phyloP scores from a whole-genome alignment of 495 filamentous ascomycete species.

The Parmelia sp. region DNA sequence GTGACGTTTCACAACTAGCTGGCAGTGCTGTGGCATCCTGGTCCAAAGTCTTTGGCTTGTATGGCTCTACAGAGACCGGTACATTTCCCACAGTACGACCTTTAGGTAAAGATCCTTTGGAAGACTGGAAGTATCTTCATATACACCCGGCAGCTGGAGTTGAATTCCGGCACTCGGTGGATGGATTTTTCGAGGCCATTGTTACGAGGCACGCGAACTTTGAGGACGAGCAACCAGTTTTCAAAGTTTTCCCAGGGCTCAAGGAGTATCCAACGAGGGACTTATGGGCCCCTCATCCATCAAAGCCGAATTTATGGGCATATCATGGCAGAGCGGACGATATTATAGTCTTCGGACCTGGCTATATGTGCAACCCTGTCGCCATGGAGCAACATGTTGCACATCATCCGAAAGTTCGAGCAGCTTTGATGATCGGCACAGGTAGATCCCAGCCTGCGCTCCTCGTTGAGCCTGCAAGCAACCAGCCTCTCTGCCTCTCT shows the following conservation, averaged over 20 bases:
- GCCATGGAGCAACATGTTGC: slow-evolving; percentile 33
- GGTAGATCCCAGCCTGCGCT: slow-evolving; percentile 34
- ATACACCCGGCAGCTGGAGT: slow-evolving; percentile 17
- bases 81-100: slow-evolving; percentile 18
- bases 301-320: slow-evolving; percentile 31
- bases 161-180: slow-evolving; percentile 33
- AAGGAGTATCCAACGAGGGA: slow-evolving; percentile 52
- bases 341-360: slow-evolving; percentile 38
- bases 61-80: slow-evolving; percentile 36
- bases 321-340: slow-evolving; percentile 36
- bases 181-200: slow-evolving; percentile 44
- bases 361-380: slow-evolving; percentile 40
- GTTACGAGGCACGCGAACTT: slow-evolving; percentile 39
- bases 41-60: slow-evolving; percentile 26
- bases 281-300: slow-evolving; percentile 40
- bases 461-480: slow-evolving; percentile 30
- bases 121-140: background rate
- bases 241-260: slow-evolving; percentile 48
- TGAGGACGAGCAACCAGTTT: slow-evolving; percentile 41
- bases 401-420: slow-evolving; percentile 26
- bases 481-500: background rate
- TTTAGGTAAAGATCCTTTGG: background rate
- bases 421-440: slow-evolving; percentile 34
- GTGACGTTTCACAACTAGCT: slow-evolving; percentile 26
- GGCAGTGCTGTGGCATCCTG: slow-evolving; percentile 32